phyloP scores from a whole-genome alignment of 352 stramenopile genomes.

The Pythium volutum region DNA sequence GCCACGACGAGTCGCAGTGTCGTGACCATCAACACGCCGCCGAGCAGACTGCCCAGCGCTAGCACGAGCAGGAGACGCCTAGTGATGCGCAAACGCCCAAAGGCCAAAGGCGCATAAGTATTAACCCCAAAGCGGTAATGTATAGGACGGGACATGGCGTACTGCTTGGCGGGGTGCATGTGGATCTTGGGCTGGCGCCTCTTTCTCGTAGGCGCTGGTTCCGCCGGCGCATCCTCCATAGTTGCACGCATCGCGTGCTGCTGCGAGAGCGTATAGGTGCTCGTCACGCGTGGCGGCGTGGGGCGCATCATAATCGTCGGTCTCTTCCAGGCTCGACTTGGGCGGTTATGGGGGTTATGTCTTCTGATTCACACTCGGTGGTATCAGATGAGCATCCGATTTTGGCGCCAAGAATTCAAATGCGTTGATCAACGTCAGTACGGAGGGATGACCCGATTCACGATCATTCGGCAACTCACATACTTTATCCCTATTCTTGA shows the following conservation, averaged over 20 bases:
- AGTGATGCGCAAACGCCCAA: not conserved
- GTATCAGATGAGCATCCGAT: conserved; percentile 3
- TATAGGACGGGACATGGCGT: not conserved
- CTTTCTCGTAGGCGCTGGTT: not conserved
- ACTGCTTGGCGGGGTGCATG: conserved; percentile 33
- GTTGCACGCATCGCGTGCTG: not conserved
- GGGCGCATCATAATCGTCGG: not conserved
- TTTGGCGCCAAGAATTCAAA: conserved; percentile 33
- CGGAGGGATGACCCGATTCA: conserved; percentile 23
- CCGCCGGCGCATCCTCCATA: not conserved
- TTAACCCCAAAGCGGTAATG: not conserved
- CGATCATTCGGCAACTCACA: not conserved
- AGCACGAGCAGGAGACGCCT: conserved; percentile 22
- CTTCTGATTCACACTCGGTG: conserved; percentile 6
- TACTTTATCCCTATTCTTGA: not conserved
- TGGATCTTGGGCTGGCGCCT: conserved; percentile 16
- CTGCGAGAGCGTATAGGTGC: not conserved
- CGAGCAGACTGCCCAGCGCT: conserved; percentile 18
- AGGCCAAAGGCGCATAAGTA: not conserved
- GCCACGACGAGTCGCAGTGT: conserved; percentile 20
- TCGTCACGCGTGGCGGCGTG: not conserved
- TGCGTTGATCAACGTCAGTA: not conserved
- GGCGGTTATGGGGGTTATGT: not conserved
- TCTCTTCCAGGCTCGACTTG: not conserved
- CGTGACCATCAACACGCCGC: conserved; percentile 15